Evolutionary conservation across 108 stramenopile species (phyloP).

Genomic region (Craspedostauros australis): DNA sequence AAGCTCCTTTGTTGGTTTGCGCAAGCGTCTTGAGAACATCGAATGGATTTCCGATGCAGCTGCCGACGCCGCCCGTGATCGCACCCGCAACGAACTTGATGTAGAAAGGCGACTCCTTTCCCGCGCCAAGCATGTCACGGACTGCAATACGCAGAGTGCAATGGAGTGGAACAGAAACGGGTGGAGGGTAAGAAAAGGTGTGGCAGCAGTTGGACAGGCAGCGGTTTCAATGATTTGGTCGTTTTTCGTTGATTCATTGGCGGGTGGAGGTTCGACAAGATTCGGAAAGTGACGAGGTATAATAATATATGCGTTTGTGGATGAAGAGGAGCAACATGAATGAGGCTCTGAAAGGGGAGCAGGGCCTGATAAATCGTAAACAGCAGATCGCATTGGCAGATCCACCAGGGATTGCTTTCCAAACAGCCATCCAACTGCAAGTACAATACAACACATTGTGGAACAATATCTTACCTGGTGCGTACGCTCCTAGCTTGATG

Average conservation of each 20-base stretch:
- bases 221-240: background rate
- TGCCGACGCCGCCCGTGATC: constrained; percentile 80
- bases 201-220: constrained; percentile 5
- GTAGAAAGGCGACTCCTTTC: constrained; percentile 69
- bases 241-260: background rate
- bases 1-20: constrained; percentile 74
- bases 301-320: no score
- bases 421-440: no score
- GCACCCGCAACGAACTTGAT: constrained; percentile 86
- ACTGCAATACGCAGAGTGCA: no score
- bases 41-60: constrained; percentile 76
- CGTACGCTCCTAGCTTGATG: constrained; percentile 75
- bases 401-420: no score
- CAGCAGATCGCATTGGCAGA: no score
- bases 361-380: no score
- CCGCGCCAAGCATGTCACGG: constrained; percentile 70
- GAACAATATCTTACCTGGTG: no score
- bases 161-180: constrained; percentile 36
- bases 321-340: no score
- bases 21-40: constrained; percentile 89
- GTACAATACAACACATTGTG: no score
- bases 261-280: no score
- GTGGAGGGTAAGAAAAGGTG: background rate
- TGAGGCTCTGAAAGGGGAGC: no score
- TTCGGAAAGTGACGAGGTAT: no score